These are phyloP conservation scores for Apiospora pterosperma DNA, from an alignment of 2,329 filamentous ascomycete genomes.

Conservation along the genomic window DNA sequence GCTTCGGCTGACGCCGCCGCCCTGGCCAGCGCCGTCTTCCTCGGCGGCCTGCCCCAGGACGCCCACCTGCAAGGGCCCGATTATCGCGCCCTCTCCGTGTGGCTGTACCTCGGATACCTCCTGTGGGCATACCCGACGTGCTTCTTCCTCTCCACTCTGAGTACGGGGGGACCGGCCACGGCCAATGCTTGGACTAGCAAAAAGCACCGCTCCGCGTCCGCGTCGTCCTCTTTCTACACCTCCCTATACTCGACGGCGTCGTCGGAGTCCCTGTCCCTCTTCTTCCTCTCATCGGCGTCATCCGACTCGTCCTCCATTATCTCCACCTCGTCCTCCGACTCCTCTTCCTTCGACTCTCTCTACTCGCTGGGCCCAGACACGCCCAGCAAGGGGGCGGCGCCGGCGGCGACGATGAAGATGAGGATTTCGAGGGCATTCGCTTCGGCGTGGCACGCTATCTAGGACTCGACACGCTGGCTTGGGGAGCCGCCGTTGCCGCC, in stretches of 20 bases:
- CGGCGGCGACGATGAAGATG: neutral
- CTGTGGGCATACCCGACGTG: constrained; percentile 48
- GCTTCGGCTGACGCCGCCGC: constrained; percentile 35
- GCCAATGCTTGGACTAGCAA: too few species aligned
- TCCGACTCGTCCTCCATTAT: neutral
- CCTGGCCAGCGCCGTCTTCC: constrained; percentile 52
- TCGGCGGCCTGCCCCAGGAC: constrained; percentile 46
- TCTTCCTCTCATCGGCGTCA: neutral
- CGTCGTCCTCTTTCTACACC: neutral
- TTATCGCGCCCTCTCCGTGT: constrained; percentile 42
- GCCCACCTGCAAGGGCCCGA: constrained; percentile 38
- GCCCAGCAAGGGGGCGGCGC: neutral
- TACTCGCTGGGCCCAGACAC: neutral
- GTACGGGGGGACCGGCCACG: neutral
- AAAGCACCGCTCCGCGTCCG: neutral
- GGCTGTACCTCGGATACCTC: constrained; percentile 47
- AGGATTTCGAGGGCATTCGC: constrained; percentile 14
- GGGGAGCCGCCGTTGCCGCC: constrained; percentile 43
- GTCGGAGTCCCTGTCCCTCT: neutral
- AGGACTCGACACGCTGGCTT: constrained; percentile 43
- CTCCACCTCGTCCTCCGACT: neutral
- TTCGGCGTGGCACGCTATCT: constrained; percentile 46
- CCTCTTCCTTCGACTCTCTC: neutral
- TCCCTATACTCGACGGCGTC: neutral
- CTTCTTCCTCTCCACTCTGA: constrained; percentile 36